Conservation (phyloP, 345 rosid species). For the Hypericum androsaemum region DNA sequence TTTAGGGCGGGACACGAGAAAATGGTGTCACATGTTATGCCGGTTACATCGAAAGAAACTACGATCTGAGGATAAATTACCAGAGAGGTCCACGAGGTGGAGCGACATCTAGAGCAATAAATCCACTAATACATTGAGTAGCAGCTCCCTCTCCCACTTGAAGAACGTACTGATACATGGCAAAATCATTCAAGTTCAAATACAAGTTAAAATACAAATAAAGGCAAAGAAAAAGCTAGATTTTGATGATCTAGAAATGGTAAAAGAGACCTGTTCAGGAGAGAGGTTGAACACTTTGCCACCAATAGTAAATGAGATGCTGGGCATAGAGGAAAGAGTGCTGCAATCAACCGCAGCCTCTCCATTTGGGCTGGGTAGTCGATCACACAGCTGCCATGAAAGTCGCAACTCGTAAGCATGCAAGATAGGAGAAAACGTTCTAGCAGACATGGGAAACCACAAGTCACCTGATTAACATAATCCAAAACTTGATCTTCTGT, state of each 20-base stretch:
- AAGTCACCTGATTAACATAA: conserved; percentile 13
- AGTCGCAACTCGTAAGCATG: no score
- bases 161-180: conserved; percentile 18
- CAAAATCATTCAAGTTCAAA: background rate
- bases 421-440: no score
- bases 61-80: background rate
- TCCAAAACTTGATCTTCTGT: conserved; percentile 21
- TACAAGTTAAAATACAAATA: background rate
- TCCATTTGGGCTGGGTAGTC: conserved; percentile 25
- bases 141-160: conserved; percentile 16
- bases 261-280: conserved; percentile 8
- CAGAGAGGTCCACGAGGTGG: conserved; percentile 29
- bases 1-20: no score
- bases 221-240: background rate
- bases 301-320: conserved; percentile 20
- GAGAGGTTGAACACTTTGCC: conserved; percentile 21
- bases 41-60: no score
- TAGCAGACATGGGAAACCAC: no score
- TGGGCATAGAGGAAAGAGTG: conserved; percentile 18
- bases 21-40: no score
- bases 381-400: conserved; percentile 18
- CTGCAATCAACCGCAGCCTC: conserved; percentile 23
- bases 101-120: conserved; percentile 21
- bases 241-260: background rate
- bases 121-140: conserved; percentile 25